phyloP scores from a whole-genome alignment of 2,329 filamentous ascomycete species.

The Neophaeococcomyces aloes region DNA sequence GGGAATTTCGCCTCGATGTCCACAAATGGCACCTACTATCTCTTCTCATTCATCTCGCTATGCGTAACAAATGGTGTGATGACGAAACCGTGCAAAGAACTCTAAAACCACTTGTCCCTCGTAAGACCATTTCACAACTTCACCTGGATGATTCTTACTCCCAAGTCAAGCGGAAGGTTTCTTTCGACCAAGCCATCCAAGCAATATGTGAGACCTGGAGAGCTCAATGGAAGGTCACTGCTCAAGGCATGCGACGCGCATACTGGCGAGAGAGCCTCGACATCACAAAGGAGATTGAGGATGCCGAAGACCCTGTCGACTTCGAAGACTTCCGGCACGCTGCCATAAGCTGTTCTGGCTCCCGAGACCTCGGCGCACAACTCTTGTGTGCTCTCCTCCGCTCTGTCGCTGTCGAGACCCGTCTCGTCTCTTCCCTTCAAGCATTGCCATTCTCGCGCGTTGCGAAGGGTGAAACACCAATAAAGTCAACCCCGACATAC shows the following conservation, averaged over 20 bases:
- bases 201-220: constrained; percentile 29
- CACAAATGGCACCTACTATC: constrained; percentile 82
- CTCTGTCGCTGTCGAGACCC: constrained; percentile 65
- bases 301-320: constrained; percentile 58
- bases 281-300: constrained; percentile 50
- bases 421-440: constrained; percentile 85
- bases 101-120: constrained; percentile 55
- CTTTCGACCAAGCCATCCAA: constrained; percentile 63
- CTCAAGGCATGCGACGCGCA: constrained; percentile 57
- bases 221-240: constrained; percentile 54
- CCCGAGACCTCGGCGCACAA: constrained; percentile 80
- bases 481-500: constrained; percentile 29
- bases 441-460: constrained; percentile 56
- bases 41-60: constrained; percentile 64
- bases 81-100: constrained; percentile 55
- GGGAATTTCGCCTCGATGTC: constrained; percentile 55
- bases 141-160: constrained; percentile 56
- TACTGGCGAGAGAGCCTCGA: constrained; percentile 64
- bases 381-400: constrained; percentile 81
- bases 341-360: constrained; percentile 62
- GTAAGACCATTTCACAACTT: constrained; percentile 56
- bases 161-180: constrained; percentile 50
- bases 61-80: constrained; percentile 84
- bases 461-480: constrained; percentile 34
- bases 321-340: constrained; percentile 62